Conservation (phyloP, 208 protist genomes). For the Crithidia brevicula region DNA sequence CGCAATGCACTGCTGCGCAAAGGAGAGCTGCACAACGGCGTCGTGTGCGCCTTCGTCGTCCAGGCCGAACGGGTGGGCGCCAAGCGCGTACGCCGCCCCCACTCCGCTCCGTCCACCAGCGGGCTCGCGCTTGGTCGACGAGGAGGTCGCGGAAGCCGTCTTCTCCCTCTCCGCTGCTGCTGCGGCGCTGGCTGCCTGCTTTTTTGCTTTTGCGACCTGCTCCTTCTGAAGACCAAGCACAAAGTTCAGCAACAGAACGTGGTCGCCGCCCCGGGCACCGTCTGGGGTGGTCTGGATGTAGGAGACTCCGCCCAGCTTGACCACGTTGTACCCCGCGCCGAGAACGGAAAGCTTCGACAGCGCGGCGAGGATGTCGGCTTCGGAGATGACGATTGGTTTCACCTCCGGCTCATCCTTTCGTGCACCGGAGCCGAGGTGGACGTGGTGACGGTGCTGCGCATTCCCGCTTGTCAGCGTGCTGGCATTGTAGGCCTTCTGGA, state of each 20-base stretch:
- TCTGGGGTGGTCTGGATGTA: slow-evolving; percentile 90
- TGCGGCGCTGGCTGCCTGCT: neutral
- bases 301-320: slow-evolving; percentile 56
- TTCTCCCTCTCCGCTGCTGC: neutral
- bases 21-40: slow-evolving; percentile 25
- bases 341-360: slow-evolving; percentile 75
- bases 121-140: neutral
- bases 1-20: slow-evolving; percentile 57
- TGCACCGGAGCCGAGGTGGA: neutral
- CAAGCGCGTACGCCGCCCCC: slow-evolving; percentile 58
- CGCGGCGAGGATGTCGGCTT: slow-evolving; percentile 72
- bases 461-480: slow-evolving; percentile 24
- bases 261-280: slow-evolving; percentile 58
- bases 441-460: neutral
- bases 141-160: neutral
- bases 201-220: slow-evolving; percentile 39
- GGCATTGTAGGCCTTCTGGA: slow-evolving; percentile 70
- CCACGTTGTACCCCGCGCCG: slow-evolving; percentile 81
- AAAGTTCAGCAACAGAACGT: slow-evolving; percentile 66
- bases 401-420: neutral
- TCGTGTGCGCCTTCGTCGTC: slow-evolving; percentile 3
- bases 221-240: slow-evolving; percentile 53
- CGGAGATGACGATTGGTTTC: slow-evolving; percentile 50
- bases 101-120: slow-evolving; percentile 26
- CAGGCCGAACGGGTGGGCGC: slow-evolving; percentile 43